A percentile compares a stretch with the other conserved stretches of the same genome.
phyloP scores from a whole-genome alignment of 2,329 filamentous ascomycete genomes.

The Elsinoe arachidis region DNA sequence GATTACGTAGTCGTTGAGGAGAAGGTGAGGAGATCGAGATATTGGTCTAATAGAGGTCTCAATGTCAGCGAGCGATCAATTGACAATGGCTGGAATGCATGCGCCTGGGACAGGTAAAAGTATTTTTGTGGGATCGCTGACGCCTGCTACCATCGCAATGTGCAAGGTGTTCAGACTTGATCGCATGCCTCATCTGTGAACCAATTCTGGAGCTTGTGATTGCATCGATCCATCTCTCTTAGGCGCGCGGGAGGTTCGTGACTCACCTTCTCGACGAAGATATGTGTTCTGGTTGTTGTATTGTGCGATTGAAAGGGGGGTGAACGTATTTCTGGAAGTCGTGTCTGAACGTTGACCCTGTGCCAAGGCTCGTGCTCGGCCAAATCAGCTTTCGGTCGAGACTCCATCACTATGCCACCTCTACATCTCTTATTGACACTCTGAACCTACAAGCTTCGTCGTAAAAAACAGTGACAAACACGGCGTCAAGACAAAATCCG shows the following conservation, averaged over 20 bases:
- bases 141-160: conserved; percentile 12
- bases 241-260: neutral
- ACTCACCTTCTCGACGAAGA: conserved; percentile 4
- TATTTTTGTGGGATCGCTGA: neutral
- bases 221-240: neutral
- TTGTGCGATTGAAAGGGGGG: neutral
- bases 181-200: conserved; percentile 3
- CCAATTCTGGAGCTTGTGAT: neutral
- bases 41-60: neutral
- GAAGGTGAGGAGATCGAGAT: neutral
- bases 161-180: conserved; percentile 7
- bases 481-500: too few species aligned
- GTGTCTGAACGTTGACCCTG: too few species aligned
- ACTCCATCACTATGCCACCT: too few species aligned
- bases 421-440: too few species aligned
- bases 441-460: too few species aligned
- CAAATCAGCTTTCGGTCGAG: too few species aligned
- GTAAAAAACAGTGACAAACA: too few species aligned
- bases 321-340: too few species aligned
- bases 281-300: neutral
- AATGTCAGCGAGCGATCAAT: conserved; percentile 9
- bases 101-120: neutral
- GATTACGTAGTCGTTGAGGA: conserved; percentile 10
- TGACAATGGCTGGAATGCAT: neutral
- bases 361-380: too few species aligned